Evolutionary conservation across 345 rosid species (phyloP).

Genomic region (Murraya koenigii): DNA sequence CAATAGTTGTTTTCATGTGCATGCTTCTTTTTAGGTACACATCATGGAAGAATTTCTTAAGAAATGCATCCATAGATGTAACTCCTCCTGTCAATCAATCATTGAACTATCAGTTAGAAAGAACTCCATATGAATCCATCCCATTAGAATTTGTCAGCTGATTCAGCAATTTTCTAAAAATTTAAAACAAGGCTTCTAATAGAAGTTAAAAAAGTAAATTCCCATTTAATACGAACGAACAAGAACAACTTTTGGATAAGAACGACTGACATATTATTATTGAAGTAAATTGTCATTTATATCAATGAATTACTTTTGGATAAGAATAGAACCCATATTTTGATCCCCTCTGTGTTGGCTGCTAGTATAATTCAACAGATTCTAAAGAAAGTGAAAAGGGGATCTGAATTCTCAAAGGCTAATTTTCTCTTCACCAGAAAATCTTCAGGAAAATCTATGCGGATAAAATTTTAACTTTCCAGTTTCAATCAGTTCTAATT

Average conservation of each 20-base stretch:
- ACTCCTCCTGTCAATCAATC: slow-evolving; percentile 67
- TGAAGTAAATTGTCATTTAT: background rate
- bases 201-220: background rate
- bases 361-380: background rate
- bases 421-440: background rate
- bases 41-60: slow-evolving; percentile 55
- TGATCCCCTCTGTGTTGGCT: background rate
- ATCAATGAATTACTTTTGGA: background rate
- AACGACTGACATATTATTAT: background rate
- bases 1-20: slow-evolving; percentile 94
- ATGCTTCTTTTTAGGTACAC: slow-evolving; percentile 62
- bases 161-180: background rate
- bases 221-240: background rate
- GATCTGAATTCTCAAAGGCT: background rate
- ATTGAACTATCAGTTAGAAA: background rate
- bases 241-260: too few relatives aligned
- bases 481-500: background rate
- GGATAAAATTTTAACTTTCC: background rate
- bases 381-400: background rate
- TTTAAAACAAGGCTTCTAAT: background rate
- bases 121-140: background rate
- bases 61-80: slow-evolving; percentile 84
- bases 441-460: background rate
- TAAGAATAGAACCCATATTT: too few relatives aligned
- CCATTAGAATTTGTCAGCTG: background rate